Evolutionary conservation across 2,329 filamentous ascomycete genomes (phyloP), one percentile per base, ranked within the genome.

Genomic region (Aotearoamyces nothofagi): DNA sequence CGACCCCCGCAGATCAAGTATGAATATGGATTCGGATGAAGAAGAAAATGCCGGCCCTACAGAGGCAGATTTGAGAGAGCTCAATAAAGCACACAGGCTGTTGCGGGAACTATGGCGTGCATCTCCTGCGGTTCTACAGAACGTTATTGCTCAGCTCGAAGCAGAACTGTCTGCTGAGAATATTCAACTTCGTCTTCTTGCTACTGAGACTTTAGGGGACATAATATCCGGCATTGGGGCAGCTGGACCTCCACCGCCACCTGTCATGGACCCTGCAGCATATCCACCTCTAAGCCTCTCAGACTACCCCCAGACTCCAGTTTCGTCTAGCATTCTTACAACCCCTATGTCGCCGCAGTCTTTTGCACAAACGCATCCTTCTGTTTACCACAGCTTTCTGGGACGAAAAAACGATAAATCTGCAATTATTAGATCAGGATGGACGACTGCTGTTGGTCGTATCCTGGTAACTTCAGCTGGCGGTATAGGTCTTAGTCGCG

Each of bases 41-140:
- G 72, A 78, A 27, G 69, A 81, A 30, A 62, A 69, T 26, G 53
- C 45, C 7, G 78, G 75, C 0, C 78, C 80, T 4, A 78, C 79
- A 0, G 81, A 87, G 27, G 72, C 84, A 11, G 87, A 96, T 45
- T 58, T 96, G 30, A 78, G 78, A 46, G 87, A 94, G 49, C 66
- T 93, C 31, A 71, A 71, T 35, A 94, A 94, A 53, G 87, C 87
- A 2, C 90, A 98, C 56, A 67, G 75, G 27, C 63, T 98, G 20
- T 71, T 98, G 23, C 72, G 86, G 32, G 90, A 98, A 53, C 63
- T 98, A 11, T 98, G 92, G 87, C 74, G 86, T 39, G 86, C 87
- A 26, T 81, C 81, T 19, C 86, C 92, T 0, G 68, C 77, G 16
- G 81, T 96, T 15, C 66, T 98, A 11, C 78, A 83, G 39, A 93